These are phyloP conservation scores for Penicillium sp. DNA, from an alignment of 2,329 filamentous ascomycete species.

Conservation along the genomic window DNA sequence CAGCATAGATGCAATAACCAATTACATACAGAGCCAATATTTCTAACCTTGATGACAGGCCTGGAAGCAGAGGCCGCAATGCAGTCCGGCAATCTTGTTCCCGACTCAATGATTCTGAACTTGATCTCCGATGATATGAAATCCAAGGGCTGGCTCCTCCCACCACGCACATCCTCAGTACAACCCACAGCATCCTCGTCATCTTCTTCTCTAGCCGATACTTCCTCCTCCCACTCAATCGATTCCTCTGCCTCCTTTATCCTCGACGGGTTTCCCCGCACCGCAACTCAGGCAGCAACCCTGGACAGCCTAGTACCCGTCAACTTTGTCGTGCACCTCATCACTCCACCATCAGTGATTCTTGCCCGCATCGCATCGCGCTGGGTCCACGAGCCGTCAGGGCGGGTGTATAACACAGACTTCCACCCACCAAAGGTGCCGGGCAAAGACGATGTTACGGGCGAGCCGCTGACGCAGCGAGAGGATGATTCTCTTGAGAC, in stretches of 20 bases:
- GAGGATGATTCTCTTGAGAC: conserved; percentile 79
- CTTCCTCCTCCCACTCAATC: conserved; percentile 42
- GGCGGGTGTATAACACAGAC: conserved; percentile 86
- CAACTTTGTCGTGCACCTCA: conserved; percentile 80
- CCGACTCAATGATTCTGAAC: conserved; percentile 81
- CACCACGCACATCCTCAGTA: conserved; percentile 26
- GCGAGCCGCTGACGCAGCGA: conserved; percentile 72
- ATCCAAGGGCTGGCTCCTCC: conserved; percentile 70
- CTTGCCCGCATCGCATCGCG: conserved; percentile 81
- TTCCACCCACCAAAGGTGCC: conserved; percentile 77
- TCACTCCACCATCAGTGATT: conserved; percentile 78
- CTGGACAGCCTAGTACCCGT: conserved; percentile 81
- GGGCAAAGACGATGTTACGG: conserved; percentile 82
- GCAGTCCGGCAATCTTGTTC: conserved; percentile 78
- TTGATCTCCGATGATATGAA: conserved; percentile 85
- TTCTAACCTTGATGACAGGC: conserved; percentile 45
- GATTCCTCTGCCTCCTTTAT: conserved; percentile 79
- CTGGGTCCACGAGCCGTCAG: conserved; percentile 87
- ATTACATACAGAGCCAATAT: neutral
- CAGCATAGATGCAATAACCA: neutral
- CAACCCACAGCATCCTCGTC: neutral
- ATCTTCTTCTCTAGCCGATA: conserved; percentile 1
- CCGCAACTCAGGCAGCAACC: conserved; percentile 65
- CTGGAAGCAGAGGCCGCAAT: conserved; percentile 85
- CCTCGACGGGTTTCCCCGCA: conserved; percentile 91